Conservation (phyloP, 306 rosid species). For the Luffa aegyptiaca region DNA sequence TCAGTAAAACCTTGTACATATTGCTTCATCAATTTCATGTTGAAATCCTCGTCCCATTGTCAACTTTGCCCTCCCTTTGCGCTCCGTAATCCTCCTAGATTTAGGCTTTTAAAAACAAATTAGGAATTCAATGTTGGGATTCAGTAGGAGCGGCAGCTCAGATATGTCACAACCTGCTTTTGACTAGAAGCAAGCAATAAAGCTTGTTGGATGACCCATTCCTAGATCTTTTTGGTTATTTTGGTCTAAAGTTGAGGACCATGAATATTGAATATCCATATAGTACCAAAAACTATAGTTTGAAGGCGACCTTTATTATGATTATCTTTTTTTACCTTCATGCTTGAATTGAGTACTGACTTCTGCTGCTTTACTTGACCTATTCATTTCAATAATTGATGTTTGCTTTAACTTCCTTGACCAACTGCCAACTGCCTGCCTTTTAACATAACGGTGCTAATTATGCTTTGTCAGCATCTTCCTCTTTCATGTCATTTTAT, state of each 20-base stretch:
- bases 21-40: background rate
- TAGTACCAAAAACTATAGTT: background rate
- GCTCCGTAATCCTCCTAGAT: background rate
- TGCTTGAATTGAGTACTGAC: constrained; percentile 1
- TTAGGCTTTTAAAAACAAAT: background rate
- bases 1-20: background rate
- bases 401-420: constrained; percentile 27
- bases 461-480: constrained; percentile 1
- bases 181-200: background rate
- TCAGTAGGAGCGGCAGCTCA: background rate
- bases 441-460: background rate
- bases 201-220: background rate
- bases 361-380: constrained; percentile 12
- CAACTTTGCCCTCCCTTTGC: background rate
- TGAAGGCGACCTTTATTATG: background rate
- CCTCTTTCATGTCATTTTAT: background rate
- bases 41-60: background rate
- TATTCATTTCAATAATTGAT: constrained; percentile 17
- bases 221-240: background rate
- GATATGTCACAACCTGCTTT: background rate
- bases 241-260: constrained; percentile 13
- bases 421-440: constrained; percentile 24
- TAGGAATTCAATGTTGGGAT: background rate
- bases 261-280: constrained; percentile 4
- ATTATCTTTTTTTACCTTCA: background rate